A percentile compares a stretch with the other conserved stretches of the same genome.
phyloP scores from a whole-genome alignment of 2,329 filamentous ascomycete genomes.

The Trichophyton rubrum region DNA sequence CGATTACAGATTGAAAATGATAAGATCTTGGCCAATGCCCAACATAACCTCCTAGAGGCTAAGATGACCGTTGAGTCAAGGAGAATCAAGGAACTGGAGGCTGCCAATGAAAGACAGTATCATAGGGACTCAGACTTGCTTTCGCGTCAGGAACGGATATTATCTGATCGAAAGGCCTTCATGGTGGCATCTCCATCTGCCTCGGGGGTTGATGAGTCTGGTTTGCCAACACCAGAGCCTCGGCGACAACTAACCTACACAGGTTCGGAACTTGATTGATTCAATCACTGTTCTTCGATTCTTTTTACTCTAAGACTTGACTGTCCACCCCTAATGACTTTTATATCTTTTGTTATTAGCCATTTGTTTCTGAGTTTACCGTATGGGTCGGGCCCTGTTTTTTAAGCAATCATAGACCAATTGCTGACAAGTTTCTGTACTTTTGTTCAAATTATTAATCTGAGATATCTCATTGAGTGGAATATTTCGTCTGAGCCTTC shows the following conservation, averaged over 20 bases:
- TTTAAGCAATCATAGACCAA: too few species aligned
- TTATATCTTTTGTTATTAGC: too few species aligned
- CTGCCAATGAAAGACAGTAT: slow-evolving; percentile 13
- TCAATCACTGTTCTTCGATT: background rate
- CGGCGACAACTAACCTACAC: background rate
- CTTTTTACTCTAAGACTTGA: background rate
- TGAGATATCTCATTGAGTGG: background rate
- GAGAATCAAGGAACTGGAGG: slow-evolving; percentile 12
- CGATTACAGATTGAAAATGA: slow-evolving; percentile 11
- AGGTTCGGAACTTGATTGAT: background rate
- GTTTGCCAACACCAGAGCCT: background rate
- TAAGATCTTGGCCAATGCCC: slow-evolving; percentile 6
- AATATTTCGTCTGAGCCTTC: background rate
- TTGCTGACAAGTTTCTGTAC: background rate
- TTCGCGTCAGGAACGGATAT: slow-evolving; percentile 10
- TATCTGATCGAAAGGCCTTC: slow-evolving; percentile 7
- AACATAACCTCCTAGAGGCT: slow-evolving; percentile 10
- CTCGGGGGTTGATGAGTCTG: background rate
- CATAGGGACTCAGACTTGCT: slow-evolving; percentile 12
- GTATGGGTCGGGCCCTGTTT: too few species aligned
- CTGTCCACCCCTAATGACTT: background rate
- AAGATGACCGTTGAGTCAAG: slow-evolving; percentile 9
- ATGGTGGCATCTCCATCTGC: background rate
- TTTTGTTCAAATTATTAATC: background rate
- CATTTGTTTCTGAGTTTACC: too few species aligned